Conservation (phyloP, 768 basidiomycete genomes). For the Trametes cubensis region DNA sequence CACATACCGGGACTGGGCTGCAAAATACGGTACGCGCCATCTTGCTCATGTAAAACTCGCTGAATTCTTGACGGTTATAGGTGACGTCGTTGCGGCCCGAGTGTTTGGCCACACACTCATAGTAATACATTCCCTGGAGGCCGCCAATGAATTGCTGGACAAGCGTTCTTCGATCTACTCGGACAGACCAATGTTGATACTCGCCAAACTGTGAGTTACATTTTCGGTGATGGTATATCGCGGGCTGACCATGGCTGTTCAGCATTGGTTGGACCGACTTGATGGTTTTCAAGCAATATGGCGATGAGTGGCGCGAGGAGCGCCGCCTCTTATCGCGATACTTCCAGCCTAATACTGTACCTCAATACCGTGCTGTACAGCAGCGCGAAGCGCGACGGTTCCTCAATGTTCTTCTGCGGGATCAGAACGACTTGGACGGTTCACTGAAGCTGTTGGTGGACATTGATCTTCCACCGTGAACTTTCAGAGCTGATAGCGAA, state of each 20-base stretch:
- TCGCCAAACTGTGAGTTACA: neutral
- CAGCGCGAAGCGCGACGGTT: neutral
- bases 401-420: neutral
- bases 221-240: too few relatives aligned
- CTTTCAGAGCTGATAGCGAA: neutral
- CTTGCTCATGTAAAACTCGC: neutral
- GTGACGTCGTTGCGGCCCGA: neutral
- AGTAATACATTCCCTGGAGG: neutral
- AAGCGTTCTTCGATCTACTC: conserved; percentile 7
- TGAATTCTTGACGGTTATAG: neutral
- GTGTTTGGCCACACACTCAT: neutral
- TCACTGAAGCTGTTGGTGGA: conserved; percentile 1
- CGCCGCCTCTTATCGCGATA: conserved; percentile 11
- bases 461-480: neutral
- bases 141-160: neutral
- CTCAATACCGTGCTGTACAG: neutral
- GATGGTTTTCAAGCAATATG: conserved; percentile 10
- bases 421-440: neutral
- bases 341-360: neutral
- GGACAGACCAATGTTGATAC: neutral
- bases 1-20: neutral
- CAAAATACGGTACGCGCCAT: neutral
- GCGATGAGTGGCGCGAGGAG: conserved; percentile 1
- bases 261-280: conserved; percentile 12
- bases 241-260: too few relatives aligned